These are phyloP conservation scores for Aurantiochytrium sp. DNA, from an alignment of 108 stramenopile species.

Conservation along the genomic window DNA sequence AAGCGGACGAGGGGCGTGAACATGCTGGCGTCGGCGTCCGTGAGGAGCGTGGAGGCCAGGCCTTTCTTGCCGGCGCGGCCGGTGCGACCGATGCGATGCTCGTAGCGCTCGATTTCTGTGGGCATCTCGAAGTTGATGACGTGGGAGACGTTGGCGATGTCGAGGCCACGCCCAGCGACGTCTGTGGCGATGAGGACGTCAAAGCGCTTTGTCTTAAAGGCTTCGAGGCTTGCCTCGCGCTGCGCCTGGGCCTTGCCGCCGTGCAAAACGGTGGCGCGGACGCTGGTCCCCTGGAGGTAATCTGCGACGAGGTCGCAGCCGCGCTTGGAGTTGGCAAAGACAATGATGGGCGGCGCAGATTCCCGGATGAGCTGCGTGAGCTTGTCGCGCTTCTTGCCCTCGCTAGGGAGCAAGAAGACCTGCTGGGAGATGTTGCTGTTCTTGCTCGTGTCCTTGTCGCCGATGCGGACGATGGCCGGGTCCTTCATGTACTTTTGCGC, in stretches of 20 bases:
- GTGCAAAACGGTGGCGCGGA: slow-evolving; percentile 78
- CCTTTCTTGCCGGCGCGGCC: slow-evolving; percentile 94
- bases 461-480: slow-evolving; percentile 80
- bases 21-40: slow-evolving; percentile 8
- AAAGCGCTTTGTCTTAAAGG: slow-evolving; percentile 71
- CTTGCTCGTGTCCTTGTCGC: slow-evolving; percentile 82
- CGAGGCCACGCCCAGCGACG: slow-evolving; percentile 92
- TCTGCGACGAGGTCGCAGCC: slow-evolving; percentile 58
- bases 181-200: slow-evolving; percentile 86
- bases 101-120: slow-evolving; percentile 86
- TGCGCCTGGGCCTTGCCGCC: slow-evolving; percentile 95
- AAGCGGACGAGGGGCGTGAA: slow-evolving; percentile 29
- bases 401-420: slow-evolving; percentile 68
- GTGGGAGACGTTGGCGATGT: slow-evolving; percentile 89
- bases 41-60: slow-evolving; percentile 71
- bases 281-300: slow-evolving; percentile 69
- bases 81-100: slow-evolving; percentile 93
- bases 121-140: slow-evolving; percentile 96
- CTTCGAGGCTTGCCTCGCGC: slow-evolving; percentile 82
- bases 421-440: slow-evolving; percentile 85
- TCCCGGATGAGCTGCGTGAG: slow-evolving; percentile 39
- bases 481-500: slow-evolving; percentile 83
- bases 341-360: slow-evolving; percentile 66
- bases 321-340: slow-evolving; percentile 97
- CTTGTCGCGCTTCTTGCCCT: slow-evolving; percentile 72